Evolutionary conservation across 192 early-diverging fungal species (phyloP).

Genomic region (Nowakowskiella sp.): DNA sequence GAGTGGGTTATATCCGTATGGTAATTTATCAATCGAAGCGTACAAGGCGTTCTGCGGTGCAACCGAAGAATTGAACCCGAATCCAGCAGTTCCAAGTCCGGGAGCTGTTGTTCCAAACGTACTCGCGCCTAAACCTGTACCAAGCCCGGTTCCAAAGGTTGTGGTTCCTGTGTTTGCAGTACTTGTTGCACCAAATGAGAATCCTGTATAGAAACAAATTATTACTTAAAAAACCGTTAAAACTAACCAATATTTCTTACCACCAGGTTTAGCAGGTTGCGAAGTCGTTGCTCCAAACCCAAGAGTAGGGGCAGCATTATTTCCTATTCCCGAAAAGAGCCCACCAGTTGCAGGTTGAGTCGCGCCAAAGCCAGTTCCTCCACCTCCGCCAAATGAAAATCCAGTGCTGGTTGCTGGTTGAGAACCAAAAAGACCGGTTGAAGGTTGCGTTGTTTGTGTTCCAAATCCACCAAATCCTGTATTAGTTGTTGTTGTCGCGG

Average conservation of each 20-base stretch:
- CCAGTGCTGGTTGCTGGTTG: too few relatives aligned
- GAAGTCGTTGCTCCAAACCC: constrained; percentile 16
- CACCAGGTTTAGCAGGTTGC: constrained; percentile 10
- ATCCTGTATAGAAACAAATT: constrained; percentile 16
- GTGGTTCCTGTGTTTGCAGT: too few relatives aligned
- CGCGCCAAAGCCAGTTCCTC: constrained; percentile 8
- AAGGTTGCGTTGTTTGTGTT: constrained; percentile 3
- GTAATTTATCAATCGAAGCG: constrained; percentile 74
- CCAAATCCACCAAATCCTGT: constrained; percentile 18
- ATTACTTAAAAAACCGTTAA: neutral
- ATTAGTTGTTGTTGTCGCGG: constrained; percentile 3
- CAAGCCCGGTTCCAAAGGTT: constrained; percentile 1
- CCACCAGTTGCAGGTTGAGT: constrained; percentile 11
- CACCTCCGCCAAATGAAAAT: too few relatives aligned
- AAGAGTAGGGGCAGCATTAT: neutral
- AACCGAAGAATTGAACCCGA: constrained; percentile 23
- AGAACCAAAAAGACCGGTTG: neutral
- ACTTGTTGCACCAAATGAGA: neutral
- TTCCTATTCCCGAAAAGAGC: constrained; percentile 9
- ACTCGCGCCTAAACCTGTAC: constrained; percentile 11
- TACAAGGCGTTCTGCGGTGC: constrained; percentile 36
- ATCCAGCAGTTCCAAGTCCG: constrained; percentile 10
- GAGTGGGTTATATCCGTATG: constrained; percentile 80
- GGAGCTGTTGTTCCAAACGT: neutral
- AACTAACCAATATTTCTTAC: neutral